These are phyloP conservation scores for Fraxinus pennsylvanica DNA, from an alignment of 257 asterid genomes.

Conservation along the genomic window DNA sequence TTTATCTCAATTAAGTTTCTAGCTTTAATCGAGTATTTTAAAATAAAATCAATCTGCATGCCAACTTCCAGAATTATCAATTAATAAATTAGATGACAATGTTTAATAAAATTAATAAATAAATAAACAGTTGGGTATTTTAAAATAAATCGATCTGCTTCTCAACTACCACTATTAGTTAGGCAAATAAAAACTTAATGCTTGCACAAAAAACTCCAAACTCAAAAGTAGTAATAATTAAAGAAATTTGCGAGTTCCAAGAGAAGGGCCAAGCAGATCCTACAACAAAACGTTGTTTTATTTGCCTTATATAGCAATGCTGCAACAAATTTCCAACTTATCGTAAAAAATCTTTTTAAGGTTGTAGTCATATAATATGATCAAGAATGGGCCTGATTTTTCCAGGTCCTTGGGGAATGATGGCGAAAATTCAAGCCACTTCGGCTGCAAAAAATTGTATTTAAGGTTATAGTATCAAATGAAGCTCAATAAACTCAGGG, in stretches of 20 bases:
- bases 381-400: constrained; percentile 33
- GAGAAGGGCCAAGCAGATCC: not conserved
- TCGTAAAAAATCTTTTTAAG: not conserved
- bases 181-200: not conserved
- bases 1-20: no score
- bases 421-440: constrained; percentile 28
- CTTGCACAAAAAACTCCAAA: not conserved
- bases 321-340: not conserved
- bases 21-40: no score
- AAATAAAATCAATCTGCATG: no score
- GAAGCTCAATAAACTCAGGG: constrained; percentile 53
- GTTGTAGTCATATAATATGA: constrained; percentile 9
- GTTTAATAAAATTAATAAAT: not conserved
- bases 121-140: not conserved
- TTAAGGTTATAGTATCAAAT: constrained; percentile 21
- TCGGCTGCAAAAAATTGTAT: constrained; percentile 22
- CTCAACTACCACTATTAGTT: not conserved
- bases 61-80: not conserved
- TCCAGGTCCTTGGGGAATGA: constrained; percentile 24
- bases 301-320: not conserved
- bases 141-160: not conserved
- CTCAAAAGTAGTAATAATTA: not conserved
- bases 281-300: not conserved
- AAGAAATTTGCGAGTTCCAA: not conserved
- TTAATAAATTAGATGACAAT: not conserved